Base-by-base conservation (phyloP, 768 basidiomycete species). In the Suillus fuscotomentosus region DNA sequence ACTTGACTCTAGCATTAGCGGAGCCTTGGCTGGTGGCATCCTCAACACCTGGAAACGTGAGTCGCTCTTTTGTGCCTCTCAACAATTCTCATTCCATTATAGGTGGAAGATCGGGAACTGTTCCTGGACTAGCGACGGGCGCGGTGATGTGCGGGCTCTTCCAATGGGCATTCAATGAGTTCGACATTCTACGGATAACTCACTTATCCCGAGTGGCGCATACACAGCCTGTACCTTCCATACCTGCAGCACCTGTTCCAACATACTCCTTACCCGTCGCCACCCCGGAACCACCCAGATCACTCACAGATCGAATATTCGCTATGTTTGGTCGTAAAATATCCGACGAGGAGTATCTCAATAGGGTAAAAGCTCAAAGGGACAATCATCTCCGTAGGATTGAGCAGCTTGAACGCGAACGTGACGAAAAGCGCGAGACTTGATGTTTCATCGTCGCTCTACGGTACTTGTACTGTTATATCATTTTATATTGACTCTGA, bases 1-100 rank as follows among this genome's bases (percentile, higher is more conserved):
- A 5, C 77, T 91, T 4, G 94, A 95, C 72, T 89, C 86, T 17
- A 84, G 83, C n/a, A 31, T 91, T 20, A 90, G 92, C 66, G 94
- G 94, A 20, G 86, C 84, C 5, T 67, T 88, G 6, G 80, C 90
- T 0, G 94, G 91, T 51, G 87, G 86, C 2, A 65, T 87, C 11
- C 73, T 86, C 48, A 82, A 82, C 81, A 59, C 83, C 76, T 75
- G 85, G 83, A 86, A 80, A 74, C 82, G 92, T 92, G 70, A 65
- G 88, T 79, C 11, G 47, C 24, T 54, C 41, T 59, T 24, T 54
- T 20, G 22, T 66, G 9, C 8, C 54, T 43, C 71, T 36, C 38
- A 53, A 9, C 5, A 60, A n/a, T 42, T 65, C 7, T 43, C 11
- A 22, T 53, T 24, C 31, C 59, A 3, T 53, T 56, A 24, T 67